These are phyloP conservation scores for Xylaria flabelliformis DNA, from an alignment of 495 filamentous ascomycete species.

Conservation along the genomic window DNA sequence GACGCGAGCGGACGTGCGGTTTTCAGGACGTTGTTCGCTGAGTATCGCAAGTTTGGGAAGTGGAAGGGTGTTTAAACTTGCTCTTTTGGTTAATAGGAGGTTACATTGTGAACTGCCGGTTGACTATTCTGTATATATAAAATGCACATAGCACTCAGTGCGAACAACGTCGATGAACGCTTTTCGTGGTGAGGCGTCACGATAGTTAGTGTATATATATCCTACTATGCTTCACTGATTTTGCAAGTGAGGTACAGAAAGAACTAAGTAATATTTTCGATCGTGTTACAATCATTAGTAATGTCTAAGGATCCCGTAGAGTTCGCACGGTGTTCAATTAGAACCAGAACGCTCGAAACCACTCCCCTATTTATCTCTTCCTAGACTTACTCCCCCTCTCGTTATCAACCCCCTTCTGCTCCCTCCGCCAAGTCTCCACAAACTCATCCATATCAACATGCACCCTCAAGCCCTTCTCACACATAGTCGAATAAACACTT, in stretches of 20 bases:
- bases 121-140: slow-evolving; percentile 12
- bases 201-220: not conserved
- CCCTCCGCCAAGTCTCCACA: slow-evolving; percentile 38
- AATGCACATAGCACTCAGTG: not conserved
- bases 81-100: slow-evolving; percentile 1
- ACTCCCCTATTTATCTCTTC: not conserved
- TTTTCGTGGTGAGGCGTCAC: not conserved
- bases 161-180: not conserved
- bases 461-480: slow-evolving; percentile 49
- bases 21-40: slow-evolving; percentile 73
- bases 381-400: slow-evolving; percentile 14
- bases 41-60: slow-evolving; percentile 72
- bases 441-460: slow-evolving; percentile 54
- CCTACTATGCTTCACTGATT: not conserved
- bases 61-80: slow-evolving; percentile 63
- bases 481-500: slow-evolving; percentile 52
- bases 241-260: not conserved
- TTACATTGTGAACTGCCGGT: slow-evolving; percentile 16
- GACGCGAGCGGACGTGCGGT: slow-evolving; percentile 71
- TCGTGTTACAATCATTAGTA: not conserved
- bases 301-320: not conserved
- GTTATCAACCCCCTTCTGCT: slow-evolving; percentile 30
- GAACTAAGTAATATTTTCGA: not conserved
- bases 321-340: not conserved
- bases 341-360: not conserved